Evolutionary conservation across 2,329 filamentous ascomycete genomes (phyloP).

Genomic region (Cladophialophora carrionii): DNA sequence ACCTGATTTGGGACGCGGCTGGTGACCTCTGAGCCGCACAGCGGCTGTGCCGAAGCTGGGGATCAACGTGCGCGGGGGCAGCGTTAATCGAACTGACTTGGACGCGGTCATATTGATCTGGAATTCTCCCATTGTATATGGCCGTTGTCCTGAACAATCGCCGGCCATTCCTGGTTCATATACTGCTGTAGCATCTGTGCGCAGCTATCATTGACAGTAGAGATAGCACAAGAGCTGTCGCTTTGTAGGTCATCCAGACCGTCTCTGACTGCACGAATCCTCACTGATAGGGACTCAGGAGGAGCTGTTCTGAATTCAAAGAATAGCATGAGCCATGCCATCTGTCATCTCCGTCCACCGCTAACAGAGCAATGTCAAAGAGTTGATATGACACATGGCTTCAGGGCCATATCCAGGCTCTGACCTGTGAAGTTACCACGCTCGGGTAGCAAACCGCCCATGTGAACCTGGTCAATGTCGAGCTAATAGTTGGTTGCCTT

Average conservation of each 20-base stretch:
- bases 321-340: neutral
- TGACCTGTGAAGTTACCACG: neutral
- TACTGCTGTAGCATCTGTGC: neutral
- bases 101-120: neutral
- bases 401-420: neutral
- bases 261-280: neutral
- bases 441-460: no score
- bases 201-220: neutral
- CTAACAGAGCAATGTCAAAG: neutral
- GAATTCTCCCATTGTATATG: neutral
- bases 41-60: no score
- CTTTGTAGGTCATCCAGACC: neutral
- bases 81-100: neutral
- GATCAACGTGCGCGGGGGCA: neutral
- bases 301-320: neutral
- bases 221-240: neutral
- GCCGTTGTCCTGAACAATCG: neutral
- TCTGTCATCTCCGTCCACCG: neutral
- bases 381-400: neutral
- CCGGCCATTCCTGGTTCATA: neutral
- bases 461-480: neutral
- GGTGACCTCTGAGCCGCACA: neutral
- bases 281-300: neutral
- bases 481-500: neutral
- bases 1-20: neutral